Evolutionary conservation across 768 basidiomycete genomes (phyloP), one percentile per base, ranked within the genome.

Genomic region (Psilocybe tampanensis): DNA sequence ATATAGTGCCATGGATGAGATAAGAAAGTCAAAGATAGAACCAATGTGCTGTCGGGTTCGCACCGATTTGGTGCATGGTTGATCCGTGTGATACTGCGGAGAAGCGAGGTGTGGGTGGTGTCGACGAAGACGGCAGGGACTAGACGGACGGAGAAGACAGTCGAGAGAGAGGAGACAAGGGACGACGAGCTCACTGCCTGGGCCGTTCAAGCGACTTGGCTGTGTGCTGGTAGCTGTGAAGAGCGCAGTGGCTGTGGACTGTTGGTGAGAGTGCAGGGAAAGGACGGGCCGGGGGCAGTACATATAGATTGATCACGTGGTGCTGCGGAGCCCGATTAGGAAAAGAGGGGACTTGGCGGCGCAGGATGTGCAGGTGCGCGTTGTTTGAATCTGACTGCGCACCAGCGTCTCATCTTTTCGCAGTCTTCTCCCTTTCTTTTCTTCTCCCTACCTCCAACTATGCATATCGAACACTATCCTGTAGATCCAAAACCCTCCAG

Each of bases 401-500:
- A 63, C 60, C 56, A 47, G 58, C 64, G 60, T 56, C 64, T 64
- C 58, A 59, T 62, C 64, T 61, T 64, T 59, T 64, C 56, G 58
- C 54, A 47, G 47, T 58, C 56, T 34, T 49, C 58, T 56, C 47
- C 58, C 52, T 60, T 54, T 55, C 55, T 60, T 43, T n/a, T n/a
- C n/a, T n/a, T 60, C 61, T 64, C 59, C 59, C 49, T 56, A 26
- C 45, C 59, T 61, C 59, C 56, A 48, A 68, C 60, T 39, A 73
- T 71, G 68, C 66, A 65, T 54, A 59, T 64, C 8, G 64, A 67
- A 52, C 32, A 49, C 13, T 41, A 47, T 33, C 42, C 52, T 44
- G 32, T 43, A 18, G 64, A 66, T 33, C 51, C 49, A 29, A 69
- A 66, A 53, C 66, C 70, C 61, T 66, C 71, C 15, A 70, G 74